phyloP scores from a whole-genome alignment of 2,329 filamentous ascomycete genomes.

The Penicillium sp. region DNA sequence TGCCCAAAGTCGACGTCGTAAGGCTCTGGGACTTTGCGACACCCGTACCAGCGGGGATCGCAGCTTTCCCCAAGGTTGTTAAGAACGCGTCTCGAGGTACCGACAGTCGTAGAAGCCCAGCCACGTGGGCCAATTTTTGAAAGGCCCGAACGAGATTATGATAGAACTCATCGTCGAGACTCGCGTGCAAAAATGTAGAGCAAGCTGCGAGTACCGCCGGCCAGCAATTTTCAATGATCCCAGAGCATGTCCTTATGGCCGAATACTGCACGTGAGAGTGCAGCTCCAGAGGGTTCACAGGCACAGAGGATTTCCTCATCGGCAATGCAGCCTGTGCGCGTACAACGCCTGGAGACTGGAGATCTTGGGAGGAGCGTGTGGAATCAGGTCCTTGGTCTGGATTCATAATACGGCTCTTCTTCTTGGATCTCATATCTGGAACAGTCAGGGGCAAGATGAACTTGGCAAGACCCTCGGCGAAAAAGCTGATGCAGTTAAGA shows the following conservation, averaged over 20 bases:
- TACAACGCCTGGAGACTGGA: slow-evolving; percentile 26
- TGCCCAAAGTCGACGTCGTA: slow-evolving; percentile 11
- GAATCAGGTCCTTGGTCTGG: slow-evolving; percentile 35
- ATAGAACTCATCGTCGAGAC: slow-evolving; percentile 89
- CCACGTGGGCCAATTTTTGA: slow-evolving; percentile 91
- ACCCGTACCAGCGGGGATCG: slow-evolving; percentile 69
- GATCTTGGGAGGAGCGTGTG: slow-evolving; percentile 23
- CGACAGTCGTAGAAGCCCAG: slow-evolving; percentile 73
- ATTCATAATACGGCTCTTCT: slow-evolving; percentile 33
- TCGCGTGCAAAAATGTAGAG: slow-evolving; percentile 89
- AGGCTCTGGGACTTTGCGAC: slow-evolving; percentile 17
- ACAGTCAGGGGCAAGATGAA: slow-evolving; percentile 89
- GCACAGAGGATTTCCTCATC: slow-evolving; percentile 37
- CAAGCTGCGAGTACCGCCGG: slow-evolving; percentile 90
- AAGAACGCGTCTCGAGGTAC: slow-evolving; percentile 92
- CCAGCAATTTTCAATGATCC: slow-evolving; percentile 88
- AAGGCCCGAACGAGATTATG: slow-evolving; percentile 86
- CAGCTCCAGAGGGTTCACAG: slow-evolving; percentile 74
- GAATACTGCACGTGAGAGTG: slow-evolving; percentile 64
- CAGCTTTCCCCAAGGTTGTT: slow-evolving; percentile 87
- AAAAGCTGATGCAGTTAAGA: slow-evolving; percentile 77
- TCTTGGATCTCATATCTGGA: slow-evolving; percentile 58
- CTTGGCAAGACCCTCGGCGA: slow-evolving; percentile 88
- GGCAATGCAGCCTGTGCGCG: slow-evolving; percentile 20
- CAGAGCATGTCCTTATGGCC: slow-evolving; percentile 70